Conservation (phyloP, 495 filamentous ascomycete genomes). For the Xylaria telfairii region DNA sequence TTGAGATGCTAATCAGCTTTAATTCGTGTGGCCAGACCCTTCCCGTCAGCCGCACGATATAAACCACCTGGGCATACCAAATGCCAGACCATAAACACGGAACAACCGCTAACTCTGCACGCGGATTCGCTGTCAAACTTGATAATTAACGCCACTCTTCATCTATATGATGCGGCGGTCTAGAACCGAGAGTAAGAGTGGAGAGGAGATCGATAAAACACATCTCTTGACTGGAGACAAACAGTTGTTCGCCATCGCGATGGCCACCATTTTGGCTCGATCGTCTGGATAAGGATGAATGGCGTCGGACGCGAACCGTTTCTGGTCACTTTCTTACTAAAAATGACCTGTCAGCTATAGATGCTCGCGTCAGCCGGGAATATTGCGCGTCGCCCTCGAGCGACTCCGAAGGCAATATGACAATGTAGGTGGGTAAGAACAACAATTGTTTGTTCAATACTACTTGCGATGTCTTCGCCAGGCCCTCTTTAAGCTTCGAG, state of each 20-base stretch:
- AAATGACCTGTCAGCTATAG: conserved; percentile 9
- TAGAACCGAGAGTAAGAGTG: background rate
- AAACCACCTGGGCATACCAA: background rate
- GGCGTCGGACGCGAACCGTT: background rate
- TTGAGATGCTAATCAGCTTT: background rate
- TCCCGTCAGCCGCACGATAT: conserved; percentile 1
- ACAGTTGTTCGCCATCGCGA: background rate
- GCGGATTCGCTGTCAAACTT: background rate
- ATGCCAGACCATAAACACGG: background rate
- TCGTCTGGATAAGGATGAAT: background rate
- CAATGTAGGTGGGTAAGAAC: background rate
- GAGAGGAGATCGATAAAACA: background rate
- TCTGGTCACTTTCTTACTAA: background rate
- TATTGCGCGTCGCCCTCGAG: background rate
- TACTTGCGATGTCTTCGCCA: background rate
- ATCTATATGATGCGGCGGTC: background rate
- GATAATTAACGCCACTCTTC: background rate
- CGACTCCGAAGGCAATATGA: background rate
- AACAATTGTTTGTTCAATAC: background rate
- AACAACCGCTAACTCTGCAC: background rate
- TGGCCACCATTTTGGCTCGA: background rate
- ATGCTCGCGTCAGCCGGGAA: background rate
- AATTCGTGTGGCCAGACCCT: background rate
- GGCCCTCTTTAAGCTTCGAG: background rate
- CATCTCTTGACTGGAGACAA: background rate